A percentile compares a stretch with the other conserved stretches of the same genome.
phyloP scores from a whole-genome alignment of 257 asterid species.

The Paraleonurus japonicus region DNA sequence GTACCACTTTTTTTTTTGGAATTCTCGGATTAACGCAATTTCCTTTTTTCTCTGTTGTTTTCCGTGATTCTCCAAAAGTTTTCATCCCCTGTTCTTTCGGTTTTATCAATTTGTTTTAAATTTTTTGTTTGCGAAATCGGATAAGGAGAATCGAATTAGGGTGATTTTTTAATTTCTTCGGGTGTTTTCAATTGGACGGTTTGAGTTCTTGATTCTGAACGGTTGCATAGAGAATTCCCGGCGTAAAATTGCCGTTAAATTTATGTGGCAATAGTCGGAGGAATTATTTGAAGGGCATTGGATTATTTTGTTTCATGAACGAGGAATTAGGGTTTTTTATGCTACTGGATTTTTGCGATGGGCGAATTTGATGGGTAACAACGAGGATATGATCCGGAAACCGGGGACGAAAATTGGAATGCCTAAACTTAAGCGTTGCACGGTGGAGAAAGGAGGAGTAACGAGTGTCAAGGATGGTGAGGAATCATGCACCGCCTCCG shows the following conservation, averaged over 20 bases:
- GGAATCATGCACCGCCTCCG: slow-evolving; percentile 33
- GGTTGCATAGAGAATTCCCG: slow-evolving; percentile 9
- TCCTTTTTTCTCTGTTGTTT: not conserved
- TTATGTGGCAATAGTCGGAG: not conserved
- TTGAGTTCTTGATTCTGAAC: slow-evolving; percentile 23
- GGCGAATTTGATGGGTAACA: slow-evolving; percentile 19
- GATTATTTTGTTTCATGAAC: not conserved
- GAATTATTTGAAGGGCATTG: slow-evolving; percentile 27
- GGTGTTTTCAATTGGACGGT: slow-evolving; percentile 19
- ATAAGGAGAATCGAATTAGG: not conserved
- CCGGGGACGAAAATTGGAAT: slow-evolving; percentile 36
- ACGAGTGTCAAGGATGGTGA: slow-evolving; percentile 27
- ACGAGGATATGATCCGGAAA: slow-evolving; percentile 42
- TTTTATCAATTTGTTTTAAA: not conserved
- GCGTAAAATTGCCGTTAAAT: slow-evolving; percentile 15
- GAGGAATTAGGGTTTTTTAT: slow-evolving; percentile 30
- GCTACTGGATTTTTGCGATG: slow-evolving; percentile 16
- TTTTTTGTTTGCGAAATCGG: slow-evolving; percentile 7
- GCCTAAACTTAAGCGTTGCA: slow-evolving; percentile 77
- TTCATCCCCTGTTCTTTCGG: not conserved
- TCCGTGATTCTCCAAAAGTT: not conserved
- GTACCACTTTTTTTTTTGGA: not conserved
- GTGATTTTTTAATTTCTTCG: not conserved
- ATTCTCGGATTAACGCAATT: slow-evolving; percentile 20
- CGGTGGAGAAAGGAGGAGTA: slow-evolving; percentile 38